Conservation (phyloP, 2,329 filamentous ascomycete species). For the Nothopassalora personata region DNA sequence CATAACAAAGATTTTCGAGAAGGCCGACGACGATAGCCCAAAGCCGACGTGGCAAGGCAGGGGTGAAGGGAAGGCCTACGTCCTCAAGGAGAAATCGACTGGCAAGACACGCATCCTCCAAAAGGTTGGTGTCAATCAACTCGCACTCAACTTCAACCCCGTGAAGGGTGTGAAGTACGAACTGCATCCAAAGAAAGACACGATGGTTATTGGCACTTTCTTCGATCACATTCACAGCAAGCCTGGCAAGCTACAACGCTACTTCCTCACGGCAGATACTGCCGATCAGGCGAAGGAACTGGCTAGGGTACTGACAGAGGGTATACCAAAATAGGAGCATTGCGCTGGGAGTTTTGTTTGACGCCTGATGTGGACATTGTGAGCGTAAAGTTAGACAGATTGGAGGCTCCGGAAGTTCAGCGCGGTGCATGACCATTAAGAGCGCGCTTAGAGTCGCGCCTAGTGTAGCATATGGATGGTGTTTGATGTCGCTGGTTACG, state of each 20-base stretch:
- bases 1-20: conserved; percentile 60
- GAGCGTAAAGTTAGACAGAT: neutral
- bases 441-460: neutral
- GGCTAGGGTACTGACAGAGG: conserved; percentile 3
- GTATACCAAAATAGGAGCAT: conserved; percentile 3
- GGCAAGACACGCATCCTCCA: conserved; percentile 63
- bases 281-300: conserved; percentile 8
- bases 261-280: conserved; percentile 3
- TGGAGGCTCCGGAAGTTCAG: neutral
- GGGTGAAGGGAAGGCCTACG: conserved; percentile 65
- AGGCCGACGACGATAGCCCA: conserved; percentile 43
- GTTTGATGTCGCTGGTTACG: neutral
- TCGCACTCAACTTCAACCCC: conserved; percentile 17
- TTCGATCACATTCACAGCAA: conserved; percentile 18
- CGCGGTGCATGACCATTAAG: neutral
- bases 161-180: conserved; percentile 15
- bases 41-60: conserved; percentile 61
- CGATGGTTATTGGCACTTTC: conserved; percentile 14
- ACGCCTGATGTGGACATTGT: neutral
- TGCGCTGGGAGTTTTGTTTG: neutral
- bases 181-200: conserved; percentile 19
- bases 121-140: conserved; percentile 44
- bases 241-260: conserved; percentile 5
- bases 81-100: conserved; percentile 69
- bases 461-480: conserved; percentile 2